Base-by-base conservation (phyloP, 345 rosid genomes). In the Eutrema japonicum region DNA sequence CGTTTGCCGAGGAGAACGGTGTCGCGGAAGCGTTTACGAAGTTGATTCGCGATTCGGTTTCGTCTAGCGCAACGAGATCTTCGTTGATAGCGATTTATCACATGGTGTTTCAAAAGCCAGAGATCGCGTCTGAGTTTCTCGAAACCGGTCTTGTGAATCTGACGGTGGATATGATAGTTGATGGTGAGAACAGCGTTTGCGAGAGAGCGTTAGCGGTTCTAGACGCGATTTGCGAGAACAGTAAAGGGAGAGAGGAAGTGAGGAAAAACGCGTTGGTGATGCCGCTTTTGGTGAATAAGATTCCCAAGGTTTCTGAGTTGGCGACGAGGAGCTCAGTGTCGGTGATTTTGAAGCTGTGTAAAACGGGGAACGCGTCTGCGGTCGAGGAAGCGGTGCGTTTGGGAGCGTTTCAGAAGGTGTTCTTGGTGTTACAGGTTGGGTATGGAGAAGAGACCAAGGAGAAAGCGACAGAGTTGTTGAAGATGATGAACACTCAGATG, bases 351-450 rank as follows among this genome's bases (percentile, higher is more conserved):
- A 88, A 85, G 79, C 75, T 84, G 4, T 73, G 89, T 73, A 82
- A 75, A 75, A 80, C 73, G 5, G 82, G 65, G 43, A 74, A 66
- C 3, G 58, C 11, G 52, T 41, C 78, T 54, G 18, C 80, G 6
- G 73, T 60, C 12, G 94, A 92, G 50, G 65, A 64, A 55, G 85
- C 82, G 1, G 85, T 92, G 55, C 85, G 78, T 70, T 79, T 77
- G 43, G 91, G 93, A 2, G 96, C 92, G 42, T 92, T 92, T 71
- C 94, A 92, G 53, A 92, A 92, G 80, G 78, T 89, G 8, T 46
- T 92, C 70, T 32, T 92, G 82, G 82, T 89, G 11, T 75, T 92
- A 71, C 97, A 92, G 50, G 82, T 89, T 35, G 94, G 94, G 0
- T 89, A 95, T 40, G 83, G 74, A 4, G 92, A 79, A 36, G 80